Evolutionary conservation across 495 filamentous ascomycete genomes (phyloP).

Genomic region (Annulohypoxylon moriforme): DNA sequence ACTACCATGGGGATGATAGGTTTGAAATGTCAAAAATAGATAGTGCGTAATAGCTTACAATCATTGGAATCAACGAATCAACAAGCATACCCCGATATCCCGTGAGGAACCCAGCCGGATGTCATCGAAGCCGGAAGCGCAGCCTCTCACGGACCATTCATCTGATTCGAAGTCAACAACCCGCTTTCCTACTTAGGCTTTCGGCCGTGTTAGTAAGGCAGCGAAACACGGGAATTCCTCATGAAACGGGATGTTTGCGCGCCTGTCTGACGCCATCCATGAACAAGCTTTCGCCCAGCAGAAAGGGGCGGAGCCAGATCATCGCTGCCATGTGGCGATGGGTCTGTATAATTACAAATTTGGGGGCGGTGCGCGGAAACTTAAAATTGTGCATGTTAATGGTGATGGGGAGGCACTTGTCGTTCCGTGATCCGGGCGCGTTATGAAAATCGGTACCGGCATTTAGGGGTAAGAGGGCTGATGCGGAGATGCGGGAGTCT

Average conservation of each 20-base stretch:
- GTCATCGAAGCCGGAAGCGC: background rate
- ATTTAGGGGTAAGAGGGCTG: background rate
- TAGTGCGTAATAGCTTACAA: too few relatives aligned
- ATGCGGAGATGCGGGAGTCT: background rate
- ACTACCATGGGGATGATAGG: too few relatives aligned
- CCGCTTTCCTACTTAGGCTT: background rate
- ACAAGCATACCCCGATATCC: background rate
- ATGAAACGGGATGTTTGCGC: background rate
- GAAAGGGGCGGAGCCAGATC: background rate
- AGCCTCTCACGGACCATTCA: background rate
- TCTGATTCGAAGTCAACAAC: background rate
- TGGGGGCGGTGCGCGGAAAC: background rate
- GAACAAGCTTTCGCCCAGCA: background rate
- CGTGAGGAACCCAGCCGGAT: background rate
- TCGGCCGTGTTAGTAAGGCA: background rate
- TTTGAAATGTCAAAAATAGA: too few relatives aligned
- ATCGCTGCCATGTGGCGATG: background rate
- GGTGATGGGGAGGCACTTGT: background rate
- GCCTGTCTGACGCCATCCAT: conserved; percentile 12
- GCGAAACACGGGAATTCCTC: background rate
- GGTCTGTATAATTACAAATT: background rate
- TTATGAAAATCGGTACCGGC: background rate
- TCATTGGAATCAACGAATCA: background rate
- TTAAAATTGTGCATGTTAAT: background rate
- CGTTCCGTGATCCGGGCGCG: background rate